Percentiles rank a stretch among this genome's conserved stretches.
Conservation (phyloP, 306 rosid species). For the Citrullus colocynthis region DNA sequence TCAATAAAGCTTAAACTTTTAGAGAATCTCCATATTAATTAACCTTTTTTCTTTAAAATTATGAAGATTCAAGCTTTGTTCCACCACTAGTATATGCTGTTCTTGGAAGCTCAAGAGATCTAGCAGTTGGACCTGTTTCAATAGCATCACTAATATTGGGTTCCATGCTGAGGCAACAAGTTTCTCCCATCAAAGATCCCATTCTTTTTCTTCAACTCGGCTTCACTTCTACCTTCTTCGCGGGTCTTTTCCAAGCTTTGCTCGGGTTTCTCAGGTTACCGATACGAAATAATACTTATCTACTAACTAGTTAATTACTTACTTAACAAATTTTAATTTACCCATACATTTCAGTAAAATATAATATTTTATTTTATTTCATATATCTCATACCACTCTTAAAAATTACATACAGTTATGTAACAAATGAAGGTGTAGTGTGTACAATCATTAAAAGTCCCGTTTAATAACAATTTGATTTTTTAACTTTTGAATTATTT, state of each 20-base stretch:
- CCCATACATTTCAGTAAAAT: too few species aligned
- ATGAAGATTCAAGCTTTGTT: conserved; percentile 88
- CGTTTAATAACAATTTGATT: too few species aligned
- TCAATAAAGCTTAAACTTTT: too few species aligned
- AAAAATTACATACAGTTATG: too few species aligned
- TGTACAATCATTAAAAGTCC: too few species aligned
- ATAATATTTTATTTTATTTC: too few species aligned
- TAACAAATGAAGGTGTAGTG: too few species aligned
- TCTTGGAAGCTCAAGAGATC: conserved; percentile 89
- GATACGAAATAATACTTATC: neutral
- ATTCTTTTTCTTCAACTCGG: conserved; percentile 67
- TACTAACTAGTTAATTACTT: too few species aligned
- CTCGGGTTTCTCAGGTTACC: conserved; percentile 70
- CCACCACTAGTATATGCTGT: conserved; percentile 90
- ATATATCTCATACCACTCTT: too few species aligned
- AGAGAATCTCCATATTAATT: neutral
- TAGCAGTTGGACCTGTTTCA: conserved; percentile 97
- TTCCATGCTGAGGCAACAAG: conserved; percentile 70
- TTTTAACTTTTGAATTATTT: too few species aligned
- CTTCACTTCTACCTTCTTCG: conserved; percentile 73
- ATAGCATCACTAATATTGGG: conserved; percentile 89
- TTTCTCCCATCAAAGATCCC: conserved; percentile 60
- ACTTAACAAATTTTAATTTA: too few species aligned
- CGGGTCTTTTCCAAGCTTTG: conserved; percentile 80
- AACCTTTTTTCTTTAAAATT: neutral